Evolutionary conservation across 1,284 basidiomycete species (phyloP).

Genomic region (Ceratobasidium sp.): DNA sequence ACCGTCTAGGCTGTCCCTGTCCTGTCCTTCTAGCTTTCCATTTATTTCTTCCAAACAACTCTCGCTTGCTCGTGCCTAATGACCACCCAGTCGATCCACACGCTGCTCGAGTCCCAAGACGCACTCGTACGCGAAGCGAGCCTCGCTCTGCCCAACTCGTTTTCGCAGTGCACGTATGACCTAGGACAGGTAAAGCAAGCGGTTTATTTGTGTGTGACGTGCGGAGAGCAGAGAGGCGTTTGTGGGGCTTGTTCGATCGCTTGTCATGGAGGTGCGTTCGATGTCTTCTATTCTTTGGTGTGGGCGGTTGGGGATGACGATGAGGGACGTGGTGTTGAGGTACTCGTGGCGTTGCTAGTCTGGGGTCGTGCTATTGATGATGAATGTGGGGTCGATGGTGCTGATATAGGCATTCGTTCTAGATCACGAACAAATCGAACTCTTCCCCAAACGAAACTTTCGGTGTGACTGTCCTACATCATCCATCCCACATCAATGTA

Average conservation of each 20-base stretch:
- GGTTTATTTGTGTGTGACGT: conserved; percentile 79
- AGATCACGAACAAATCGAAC: conserved; percentile 72
- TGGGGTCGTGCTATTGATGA: too few relatives aligned
- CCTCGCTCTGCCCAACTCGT: conserved; percentile 76
- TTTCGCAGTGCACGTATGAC: conserved; percentile 74
- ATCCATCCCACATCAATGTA: conserved; percentile 67
- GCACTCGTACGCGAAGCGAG: conserved; percentile 70
- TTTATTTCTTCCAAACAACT: too few relatives aligned
- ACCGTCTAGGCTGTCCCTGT: too few relatives aligned
- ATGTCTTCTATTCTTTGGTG: not conserved
- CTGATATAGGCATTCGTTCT: too few relatives aligned
- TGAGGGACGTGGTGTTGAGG: too few relatives aligned
- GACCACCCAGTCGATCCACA: not conserved
- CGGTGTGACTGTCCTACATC: conserved; percentile 82
- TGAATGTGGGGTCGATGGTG: too few relatives aligned
- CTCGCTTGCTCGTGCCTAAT: too few relatives aligned
- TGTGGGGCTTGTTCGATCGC: conserved; percentile 84
- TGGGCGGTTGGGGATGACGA: too few relatives aligned
- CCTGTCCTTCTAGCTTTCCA: not conserved
- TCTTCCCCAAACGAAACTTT: conserved; percentile 83
- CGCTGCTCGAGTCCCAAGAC: conserved; percentile 37
- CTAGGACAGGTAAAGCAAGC: conserved; percentile 72
- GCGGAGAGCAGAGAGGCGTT: conserved; percentile 60
- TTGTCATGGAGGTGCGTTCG: conserved; percentile 75
- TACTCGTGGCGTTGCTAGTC: too few relatives aligned